Conservation (phyloP, 2,329 filamentous ascomycete species). For the Diaporthe sp. region DNA sequence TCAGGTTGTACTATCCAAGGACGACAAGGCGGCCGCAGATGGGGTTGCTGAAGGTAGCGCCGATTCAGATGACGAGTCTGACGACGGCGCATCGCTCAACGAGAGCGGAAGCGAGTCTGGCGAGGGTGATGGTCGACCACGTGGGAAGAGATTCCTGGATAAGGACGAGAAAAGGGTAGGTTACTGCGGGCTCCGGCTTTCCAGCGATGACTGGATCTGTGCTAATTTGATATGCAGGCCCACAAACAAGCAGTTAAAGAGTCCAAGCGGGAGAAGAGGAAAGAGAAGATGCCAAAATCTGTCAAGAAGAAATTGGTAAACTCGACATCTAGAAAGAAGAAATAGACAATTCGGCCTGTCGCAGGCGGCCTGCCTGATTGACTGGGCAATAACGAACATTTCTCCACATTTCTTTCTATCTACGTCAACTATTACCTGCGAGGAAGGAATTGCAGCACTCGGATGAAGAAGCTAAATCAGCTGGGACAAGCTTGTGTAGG, state of each 20-base stretch:
- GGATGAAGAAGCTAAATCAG: slow-evolving; percentile 48
- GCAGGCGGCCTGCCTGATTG: not conserved
- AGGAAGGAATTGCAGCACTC: slow-evolving; percentile 35
- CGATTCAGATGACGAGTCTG: slow-evolving; percentile 60
- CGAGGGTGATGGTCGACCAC: slow-evolving; percentile 77
- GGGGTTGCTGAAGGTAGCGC: slow-evolving; percentile 55
- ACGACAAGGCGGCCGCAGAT: slow-evolving; percentile 49
- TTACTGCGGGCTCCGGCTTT: not conserved
- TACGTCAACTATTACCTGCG: not conserved
- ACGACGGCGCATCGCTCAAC: slow-evolving; percentile 64
- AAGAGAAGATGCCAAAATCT: slow-evolving; percentile 96
- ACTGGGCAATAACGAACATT: not conserved
- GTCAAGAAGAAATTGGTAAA: slow-evolving; percentile 90
- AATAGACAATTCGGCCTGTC: slow-evolving; percentile 53
- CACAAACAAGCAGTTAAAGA: slow-evolving; percentile 96
- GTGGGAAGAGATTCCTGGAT: slow-evolving; percentile 89
- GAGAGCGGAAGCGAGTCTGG: slow-evolving; percentile 63
- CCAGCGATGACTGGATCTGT: not conserved
- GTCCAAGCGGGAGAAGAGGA: slow-evolving; percentile 92
- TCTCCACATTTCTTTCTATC: slow-evolving; percentile 9
- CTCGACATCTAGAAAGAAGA: slow-evolving; percentile 73
- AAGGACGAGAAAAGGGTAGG: slow-evolving; percentile 87
- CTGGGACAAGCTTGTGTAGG: slow-evolving; percentile 38
- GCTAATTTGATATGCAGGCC: slow-evolving; percentile 51
- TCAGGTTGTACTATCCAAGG: slow-evolving; percentile 64